Evolutionary conservation across 768 basidiomycete species (phyloP).

Genomic region (Termitomyces sp.): DNA sequence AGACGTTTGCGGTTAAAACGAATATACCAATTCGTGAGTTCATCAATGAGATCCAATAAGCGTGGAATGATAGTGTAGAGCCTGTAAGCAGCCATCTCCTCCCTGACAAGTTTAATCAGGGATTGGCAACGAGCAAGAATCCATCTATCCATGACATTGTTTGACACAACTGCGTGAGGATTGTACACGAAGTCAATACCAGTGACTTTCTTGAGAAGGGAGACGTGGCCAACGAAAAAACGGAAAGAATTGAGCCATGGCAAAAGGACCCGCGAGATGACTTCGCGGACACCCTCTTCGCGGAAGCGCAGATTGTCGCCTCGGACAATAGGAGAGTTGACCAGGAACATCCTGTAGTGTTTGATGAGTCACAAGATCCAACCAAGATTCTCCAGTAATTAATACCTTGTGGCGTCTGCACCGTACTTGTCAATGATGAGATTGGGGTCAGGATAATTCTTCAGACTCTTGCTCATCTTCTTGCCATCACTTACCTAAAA

Average conservation of each 20-base stretch:
- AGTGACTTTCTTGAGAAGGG: conserved; percentile 75
- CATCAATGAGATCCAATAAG: conserved; percentile 86
- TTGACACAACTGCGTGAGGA: conserved; percentile 74
- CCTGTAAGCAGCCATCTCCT: conserved; percentile 97
- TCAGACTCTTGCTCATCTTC: conserved; percentile 98
- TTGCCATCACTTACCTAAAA: conserved; percentile 74
- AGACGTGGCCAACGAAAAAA: conserved; percentile 96
- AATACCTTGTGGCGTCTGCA: conserved; percentile 87
- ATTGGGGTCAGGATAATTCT: conserved; percentile 96
- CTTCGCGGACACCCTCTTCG: conserved; percentile 96
- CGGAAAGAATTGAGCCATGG: conserved; percentile 99
- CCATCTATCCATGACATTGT: conserved; percentile 99
- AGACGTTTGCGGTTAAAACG: conserved; percentile 95
- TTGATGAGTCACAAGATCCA: conserved; percentile 1
- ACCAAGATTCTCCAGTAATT: not conserved
- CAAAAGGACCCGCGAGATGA: conserved; percentile 91
- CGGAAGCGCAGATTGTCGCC: conserved; percentile 98
- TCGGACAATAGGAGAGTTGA: conserved; percentile 97
- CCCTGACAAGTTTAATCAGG: conserved; percentile 82
- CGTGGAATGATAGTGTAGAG: conserved; percentile 98
- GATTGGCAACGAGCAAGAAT: conserved; percentile 98
- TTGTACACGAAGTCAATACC: conserved; percentile 81
- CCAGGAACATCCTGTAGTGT: conserved; percentile 80
- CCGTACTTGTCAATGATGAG: conserved; percentile 87
- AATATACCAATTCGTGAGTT: conserved; percentile 99